phyloP scores from a whole-genome alignment of 345 rosid genomes.

The Moricandia arvensis region DNA sequence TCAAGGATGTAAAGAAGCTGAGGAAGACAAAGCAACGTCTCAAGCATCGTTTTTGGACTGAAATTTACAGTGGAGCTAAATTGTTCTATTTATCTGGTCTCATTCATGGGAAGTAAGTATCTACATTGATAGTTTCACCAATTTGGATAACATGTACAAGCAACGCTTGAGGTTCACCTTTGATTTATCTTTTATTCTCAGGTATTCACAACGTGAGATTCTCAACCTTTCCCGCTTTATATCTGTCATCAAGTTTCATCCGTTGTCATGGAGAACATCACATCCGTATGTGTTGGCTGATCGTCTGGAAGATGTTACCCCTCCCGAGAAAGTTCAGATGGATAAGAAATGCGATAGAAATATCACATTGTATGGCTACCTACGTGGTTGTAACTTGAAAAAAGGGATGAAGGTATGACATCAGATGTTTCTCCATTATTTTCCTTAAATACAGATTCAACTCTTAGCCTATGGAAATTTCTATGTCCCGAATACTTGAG shows the following conservation, averaged over 20 bases:
- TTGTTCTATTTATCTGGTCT: slow-evolving; percentile 81
- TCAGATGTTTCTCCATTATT: slow-evolving; percentile 1
- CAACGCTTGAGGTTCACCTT: slow-evolving; percentile 21
- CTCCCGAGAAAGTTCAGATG: slow-evolving; percentile 65
- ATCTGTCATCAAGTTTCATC: slow-evolving; percentile 74
- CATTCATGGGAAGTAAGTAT: slow-evolving; percentile 59
- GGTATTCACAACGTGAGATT: slow-evolving; percentile 82
- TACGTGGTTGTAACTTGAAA: slow-evolving; percentile 94
- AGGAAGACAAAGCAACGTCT: slow-evolving; percentile 76
- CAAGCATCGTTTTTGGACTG: slow-evolving; percentile 74
- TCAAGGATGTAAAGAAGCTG: slow-evolving; percentile 74
- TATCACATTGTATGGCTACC: slow-evolving; percentile 80
- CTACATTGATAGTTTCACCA: slow-evolving; percentile 5
- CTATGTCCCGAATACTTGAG: slow-evolving; percentile 2
- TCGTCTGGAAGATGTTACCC: slow-evolving; percentile 94
- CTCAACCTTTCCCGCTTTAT: slow-evolving; percentile 82
- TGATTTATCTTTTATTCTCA: slow-evolving; percentile 34
- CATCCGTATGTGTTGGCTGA: slow-evolving; percentile 92
- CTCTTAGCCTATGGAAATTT: slow-evolving; percentile 2
- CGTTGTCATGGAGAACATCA: slow-evolving; percentile 81
- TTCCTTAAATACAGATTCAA: neutral
- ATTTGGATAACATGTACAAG: slow-evolving; percentile 1
- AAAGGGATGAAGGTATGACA: slow-evolving; percentile 76
- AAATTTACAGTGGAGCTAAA: slow-evolving; percentile 69
- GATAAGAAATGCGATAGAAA: slow-evolving; percentile 85